Conservation (phyloP, 1,284 basidiomycete genomes). For the Cutaneotrichosporon daszewskae region DNA sequence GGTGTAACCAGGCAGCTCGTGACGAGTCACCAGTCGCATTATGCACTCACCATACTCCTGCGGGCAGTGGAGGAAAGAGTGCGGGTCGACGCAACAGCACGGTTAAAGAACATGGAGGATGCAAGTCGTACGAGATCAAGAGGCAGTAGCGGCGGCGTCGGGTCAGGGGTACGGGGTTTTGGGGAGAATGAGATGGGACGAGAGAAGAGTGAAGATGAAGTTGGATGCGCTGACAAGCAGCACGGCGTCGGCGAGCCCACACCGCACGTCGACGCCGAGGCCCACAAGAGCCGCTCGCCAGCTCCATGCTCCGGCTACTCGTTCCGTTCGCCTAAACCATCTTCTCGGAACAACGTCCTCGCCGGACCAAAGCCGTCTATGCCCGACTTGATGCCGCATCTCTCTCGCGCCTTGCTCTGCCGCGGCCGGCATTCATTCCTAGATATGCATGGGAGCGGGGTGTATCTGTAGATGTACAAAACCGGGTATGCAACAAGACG, state of each 20-base stretch:
- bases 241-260: too few species aligned
- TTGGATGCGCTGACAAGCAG: too few species aligned
- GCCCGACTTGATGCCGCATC: neutral
- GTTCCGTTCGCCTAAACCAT: constrained; percentile 4
- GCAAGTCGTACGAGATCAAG: constrained; percentile 2
- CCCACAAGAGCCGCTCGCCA: too few species aligned
- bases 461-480: neutral
- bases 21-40: too few species aligned
- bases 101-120: constrained; percentile 15
- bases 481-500: constrained; percentile 8
- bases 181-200: too few species aligned
- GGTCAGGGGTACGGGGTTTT: too few species aligned
- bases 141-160: too few species aligned
- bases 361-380: neutral
- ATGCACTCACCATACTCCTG: constrained; percentile 19
- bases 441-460: constrained; percentile 1
- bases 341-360: too few species aligned
- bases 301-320: constrained; percentile 1
- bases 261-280: too few species aligned
- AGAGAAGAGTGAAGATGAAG: too few species aligned
- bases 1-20: too few species aligned
- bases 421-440: neutral
- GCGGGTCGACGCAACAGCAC: constrained; percentile 12
- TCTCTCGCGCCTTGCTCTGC: neutral
- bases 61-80: constrained; percentile 14